A percentile compares a stretch with the other conserved stretches of the same genome.
Conservation (phyloP, 176 grass and related monocot species). For the Puccinellia tenuiflora region DNA sequence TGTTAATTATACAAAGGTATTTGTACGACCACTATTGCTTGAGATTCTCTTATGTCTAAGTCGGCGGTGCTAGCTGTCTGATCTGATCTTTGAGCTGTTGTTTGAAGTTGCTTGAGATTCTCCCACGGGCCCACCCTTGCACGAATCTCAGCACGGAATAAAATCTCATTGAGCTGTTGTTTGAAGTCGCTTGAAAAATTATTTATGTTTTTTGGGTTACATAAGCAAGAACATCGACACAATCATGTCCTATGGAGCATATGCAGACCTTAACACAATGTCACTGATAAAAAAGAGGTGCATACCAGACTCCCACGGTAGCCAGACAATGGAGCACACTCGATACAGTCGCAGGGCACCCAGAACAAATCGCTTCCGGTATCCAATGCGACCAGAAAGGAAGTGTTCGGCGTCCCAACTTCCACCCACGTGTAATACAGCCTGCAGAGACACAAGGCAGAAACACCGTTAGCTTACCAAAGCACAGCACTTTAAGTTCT, state of each 20-base stretch:
- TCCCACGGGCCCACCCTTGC: background rate
- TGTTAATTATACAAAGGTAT: background rate
- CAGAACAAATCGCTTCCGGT: conserved; percentile 96
- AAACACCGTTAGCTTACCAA: conserved; percentile 14
- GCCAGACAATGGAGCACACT: conserved; percentile 82
- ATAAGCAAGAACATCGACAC: background rate
- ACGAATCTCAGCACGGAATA: background rate
- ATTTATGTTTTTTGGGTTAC: background rate
- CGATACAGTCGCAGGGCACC: conserved; percentile 90
- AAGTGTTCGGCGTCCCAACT: conserved; percentile 74
- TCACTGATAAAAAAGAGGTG: conserved; percentile 4
- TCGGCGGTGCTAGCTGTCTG: background rate
- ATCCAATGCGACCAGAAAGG: conserved; percentile 92
- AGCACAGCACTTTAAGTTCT: background rate
- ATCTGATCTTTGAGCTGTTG: background rate
- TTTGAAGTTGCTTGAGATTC: too few relatives aligned
- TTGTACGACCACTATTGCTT: background rate
- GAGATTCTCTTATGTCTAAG: background rate
- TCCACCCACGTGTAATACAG: conserved; percentile 96
- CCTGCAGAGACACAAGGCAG: conserved; percentile 48
- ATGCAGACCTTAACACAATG: background rate
- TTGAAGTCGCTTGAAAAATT: background rate
- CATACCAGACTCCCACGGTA: conserved; percentile 83
- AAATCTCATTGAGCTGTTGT: background rate
- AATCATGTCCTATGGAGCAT: background rate